Percentiles rank a stretch among this genome's conserved stretches.
Evolutionary conservation across 225 moss, liverwort and hornwort species (phyloP).

Genomic region (Antitrichia curtipendula): DNA sequence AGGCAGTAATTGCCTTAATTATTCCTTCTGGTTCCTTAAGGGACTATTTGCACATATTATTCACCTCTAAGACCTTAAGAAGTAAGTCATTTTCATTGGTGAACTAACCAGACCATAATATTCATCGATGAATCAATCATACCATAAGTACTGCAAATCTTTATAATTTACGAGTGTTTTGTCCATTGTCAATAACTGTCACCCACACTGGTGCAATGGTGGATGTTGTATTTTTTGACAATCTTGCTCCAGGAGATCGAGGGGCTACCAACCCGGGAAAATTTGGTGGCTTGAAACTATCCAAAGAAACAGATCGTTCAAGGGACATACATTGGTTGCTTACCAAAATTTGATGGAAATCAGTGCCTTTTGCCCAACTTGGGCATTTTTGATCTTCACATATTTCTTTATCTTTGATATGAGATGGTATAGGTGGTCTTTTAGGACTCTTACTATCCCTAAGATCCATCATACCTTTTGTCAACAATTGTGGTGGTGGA

Average conservation of each 20-base stretch:
- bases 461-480: not conserved
- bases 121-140: not conserved
- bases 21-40: not conserved
- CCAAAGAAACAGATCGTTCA: conserved; percentile 4
- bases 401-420: conserved; percentile 14
- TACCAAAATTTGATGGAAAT: not conserved
- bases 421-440: not conserved
- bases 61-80: not conserved
- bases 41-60: not conserved
- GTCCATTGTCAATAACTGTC: conserved; percentile 34
- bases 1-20: too few relatives aligned
- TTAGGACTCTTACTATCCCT: not conserved
- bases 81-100: not conserved
- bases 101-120: not conserved
- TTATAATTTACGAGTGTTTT: not conserved
- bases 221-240: not conserved
- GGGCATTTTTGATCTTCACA: conserved; percentile 11
- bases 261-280: not conserved
- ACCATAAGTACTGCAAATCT: not conserved
- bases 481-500: not conserved
- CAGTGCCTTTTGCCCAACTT: conserved; percentile 7
- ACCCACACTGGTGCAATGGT: conserved; percentile 3
- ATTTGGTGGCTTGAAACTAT: conserved; percentile 5
- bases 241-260: not conserved
- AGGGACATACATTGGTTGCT: not conserved